Evolutionary conservation across 2,329 filamentous ascomycete genomes (phyloP), one percentile per base, ranked within the genome.

Genomic region (Aspergillus persii): DNA sequence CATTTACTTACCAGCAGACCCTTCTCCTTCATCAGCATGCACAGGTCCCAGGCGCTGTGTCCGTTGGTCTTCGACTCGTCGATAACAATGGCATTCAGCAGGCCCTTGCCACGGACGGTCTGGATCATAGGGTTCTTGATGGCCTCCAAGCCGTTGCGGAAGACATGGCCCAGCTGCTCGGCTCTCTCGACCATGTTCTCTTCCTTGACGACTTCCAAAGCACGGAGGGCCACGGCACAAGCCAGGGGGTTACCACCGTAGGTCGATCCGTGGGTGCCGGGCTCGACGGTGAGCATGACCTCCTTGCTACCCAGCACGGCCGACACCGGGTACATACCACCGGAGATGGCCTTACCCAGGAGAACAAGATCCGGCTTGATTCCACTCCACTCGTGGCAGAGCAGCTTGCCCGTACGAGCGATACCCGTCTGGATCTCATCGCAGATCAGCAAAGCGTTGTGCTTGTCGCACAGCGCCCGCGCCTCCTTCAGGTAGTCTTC

Each of bases 341-440:
- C 95, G 36, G 92, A 96, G 74, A 99, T 96, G 68, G 95, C 95
- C 82, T 99, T 99, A 72, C 95, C 95, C 36, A 99, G 87, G 51
- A 96, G 89, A 27, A 99, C 89, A 71, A 99, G 84, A 74, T 99
- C 95, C 44, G 94, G 95, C 82, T 94, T 96, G 82, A 99, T 92
- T 67, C 89, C 90, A 58, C 91, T 89, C 93, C 95, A 98, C 79
- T 99, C 87, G 71, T 91, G 89, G 83, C 92, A 96, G 56, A 99
- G 87, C 81, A 99, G 90, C 72, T 90, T 91, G 55, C 95, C 95
- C 18, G 95, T 99, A 64, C 95, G 89, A 56, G 92, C 95, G 73
- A 99, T 96, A 66, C 94, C 94, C 4, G 95, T 99, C 80, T 99
- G 95, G 70, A 99, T 97, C 83, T 99, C 95, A 75, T 99, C 95